Percentiles rank a stretch among this genome's conserved stretches.
Conservation (phyloP, 148 eudicot genomes). For the Camellia japonica region DNA sequence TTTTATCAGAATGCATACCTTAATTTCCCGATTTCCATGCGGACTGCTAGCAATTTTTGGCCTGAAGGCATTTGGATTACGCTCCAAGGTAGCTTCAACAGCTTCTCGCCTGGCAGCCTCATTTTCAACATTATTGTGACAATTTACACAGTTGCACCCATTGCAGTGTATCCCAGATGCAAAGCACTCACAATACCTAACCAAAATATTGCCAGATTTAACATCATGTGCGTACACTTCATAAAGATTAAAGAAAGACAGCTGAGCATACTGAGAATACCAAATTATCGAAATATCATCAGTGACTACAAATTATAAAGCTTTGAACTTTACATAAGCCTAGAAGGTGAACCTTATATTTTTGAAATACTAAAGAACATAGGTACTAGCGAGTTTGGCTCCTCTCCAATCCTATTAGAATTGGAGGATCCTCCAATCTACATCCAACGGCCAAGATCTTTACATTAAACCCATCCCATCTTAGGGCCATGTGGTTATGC, state of each 20-base stretch:
- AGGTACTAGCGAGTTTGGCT: neutral
- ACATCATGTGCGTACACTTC: neutral
- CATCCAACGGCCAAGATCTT: too few species aligned
- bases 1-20: constrained; percentile 42
- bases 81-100: constrained; percentile 92
- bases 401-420: too few species aligned
- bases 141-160: constrained; percentile 95
- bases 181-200: constrained; percentile 98
- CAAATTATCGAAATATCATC: constrained; percentile 3
- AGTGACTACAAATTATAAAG: neutral
- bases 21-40: constrained; percentile 61
- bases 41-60: constrained; percentile 99
- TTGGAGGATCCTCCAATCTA: too few species aligned
- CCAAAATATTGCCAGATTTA: constrained; percentile 17
- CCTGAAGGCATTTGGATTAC: constrained; percentile 98
- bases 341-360: neutral
- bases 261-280: neutral
- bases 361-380: neutral
- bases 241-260: neutral
- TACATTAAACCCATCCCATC: too few species aligned
- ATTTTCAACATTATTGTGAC: constrained; percentile 91
- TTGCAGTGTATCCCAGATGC: constrained; percentile 97
- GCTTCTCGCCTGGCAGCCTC: constrained; percentile 94
- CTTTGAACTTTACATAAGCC: neutral
- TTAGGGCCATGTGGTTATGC: too few species aligned